Percentiles rank a stretch among this genome's conserved stretches.
Evolutionary conservation across 495 filamentous ascomycete species (phyloP).

Genomic region (Diplogelasinospora grovesii): DNA sequence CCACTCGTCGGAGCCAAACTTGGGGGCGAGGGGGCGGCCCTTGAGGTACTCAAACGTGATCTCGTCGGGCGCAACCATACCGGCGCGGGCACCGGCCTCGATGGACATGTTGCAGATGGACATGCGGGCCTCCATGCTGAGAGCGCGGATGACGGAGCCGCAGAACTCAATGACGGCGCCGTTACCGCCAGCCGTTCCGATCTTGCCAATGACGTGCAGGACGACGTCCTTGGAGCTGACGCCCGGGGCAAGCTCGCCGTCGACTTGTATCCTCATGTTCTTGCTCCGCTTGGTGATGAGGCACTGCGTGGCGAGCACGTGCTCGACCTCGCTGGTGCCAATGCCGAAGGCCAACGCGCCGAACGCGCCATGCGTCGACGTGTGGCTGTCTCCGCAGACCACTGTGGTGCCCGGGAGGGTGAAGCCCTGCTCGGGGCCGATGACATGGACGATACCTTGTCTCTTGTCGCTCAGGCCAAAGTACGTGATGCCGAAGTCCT

Average conservation of each 20-base stretch:
- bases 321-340: conserved; percentile 96
- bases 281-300: conserved; percentile 91
- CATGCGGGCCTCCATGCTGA: conserved; percentile 98
- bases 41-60: conserved; percentile 93
- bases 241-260: conserved; percentile 82
- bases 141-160: conserved; percentile 77
- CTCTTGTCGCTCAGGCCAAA: conserved; percentile 95
- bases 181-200: conserved; percentile 92
- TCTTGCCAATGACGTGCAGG: conserved; percentile 86
- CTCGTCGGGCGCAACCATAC: conserved; percentile 94
- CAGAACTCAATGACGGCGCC: conserved; percentile 96
- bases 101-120: conserved; percentile 99
- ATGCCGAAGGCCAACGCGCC: conserved; percentile 95
- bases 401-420: conserved; percentile 95
- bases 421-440: conserved; percentile 98
- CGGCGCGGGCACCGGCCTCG: conserved; percentile 89
- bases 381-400: conserved; percentile 96
- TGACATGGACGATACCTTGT: conserved; percentile 97
- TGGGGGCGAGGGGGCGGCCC: conserved; percentile 79
- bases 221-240: conserved; percentile 96
- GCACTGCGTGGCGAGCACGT: conserved; percentile 93
- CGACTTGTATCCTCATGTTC: conserved; percentile 96
- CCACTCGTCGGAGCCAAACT: conserved; percentile 79
- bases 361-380: conserved; percentile 95
- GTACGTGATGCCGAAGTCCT: conserved; percentile 93